phyloP scores from a whole-genome alignment of 257 asterid genomes.

The Solanum chaucha region DNA sequence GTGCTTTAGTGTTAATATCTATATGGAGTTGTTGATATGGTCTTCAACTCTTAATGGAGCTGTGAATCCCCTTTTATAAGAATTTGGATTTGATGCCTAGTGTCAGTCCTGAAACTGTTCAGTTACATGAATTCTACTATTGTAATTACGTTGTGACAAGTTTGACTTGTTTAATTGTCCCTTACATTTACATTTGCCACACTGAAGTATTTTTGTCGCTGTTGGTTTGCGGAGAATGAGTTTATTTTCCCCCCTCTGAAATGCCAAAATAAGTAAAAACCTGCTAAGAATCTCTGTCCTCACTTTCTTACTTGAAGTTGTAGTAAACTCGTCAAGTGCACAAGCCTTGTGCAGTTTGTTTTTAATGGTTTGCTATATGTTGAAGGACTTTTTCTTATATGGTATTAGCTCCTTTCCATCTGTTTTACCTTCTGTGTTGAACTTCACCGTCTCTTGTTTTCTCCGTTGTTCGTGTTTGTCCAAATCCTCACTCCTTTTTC shows the following conservation, averaged over 20 bases:
- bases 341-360: not conserved
- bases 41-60: not conserved
- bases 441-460: not conserved
- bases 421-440: not conserved
- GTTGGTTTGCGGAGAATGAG: not conserved
- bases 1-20: not conserved
- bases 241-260: not conserved
- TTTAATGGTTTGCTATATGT: not conserved
- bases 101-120: not conserved
- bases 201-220: not conserved
- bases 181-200: not conserved
- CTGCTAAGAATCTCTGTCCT: not conserved
- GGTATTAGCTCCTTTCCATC: not conserved
- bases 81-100: not conserved
- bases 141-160: not conserved
- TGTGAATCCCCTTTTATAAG: slow-evolving; percentile 3
- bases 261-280: not conserved
- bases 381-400: not conserved
- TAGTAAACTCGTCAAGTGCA: not conserved
- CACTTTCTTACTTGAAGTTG: not conserved
- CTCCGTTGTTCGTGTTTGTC: not conserved
- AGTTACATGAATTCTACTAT: not conserved
- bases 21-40: not conserved
- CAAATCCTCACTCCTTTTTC: not conserved
- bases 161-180: not conserved